Evolutionary conservation across 306 rosid genomes (phyloP).

Genomic region (Cucurbita ficifolia): DNA sequence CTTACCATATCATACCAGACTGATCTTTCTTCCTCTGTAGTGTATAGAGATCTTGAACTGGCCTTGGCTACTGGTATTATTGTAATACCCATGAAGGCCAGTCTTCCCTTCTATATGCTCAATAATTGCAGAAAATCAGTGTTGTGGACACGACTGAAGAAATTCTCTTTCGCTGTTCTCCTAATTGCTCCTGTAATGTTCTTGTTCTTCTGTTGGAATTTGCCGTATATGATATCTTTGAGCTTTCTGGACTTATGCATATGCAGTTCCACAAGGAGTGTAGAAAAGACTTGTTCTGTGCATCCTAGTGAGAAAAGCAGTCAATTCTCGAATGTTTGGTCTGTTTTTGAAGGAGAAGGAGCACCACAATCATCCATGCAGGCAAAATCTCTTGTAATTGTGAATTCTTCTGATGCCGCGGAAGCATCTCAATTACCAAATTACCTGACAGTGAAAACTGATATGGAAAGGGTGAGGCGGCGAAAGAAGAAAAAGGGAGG

Average conservation of each 20-base stretch:
- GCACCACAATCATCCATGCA: slow-evolving; percentile 15
- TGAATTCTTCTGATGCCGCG: slow-evolving; percentile 19
- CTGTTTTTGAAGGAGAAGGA: slow-evolving; percentile 25
- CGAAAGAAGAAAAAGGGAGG: slow-evolving; percentile 55
- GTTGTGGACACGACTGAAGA: slow-evolving; percentile 52
- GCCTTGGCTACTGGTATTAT: slow-evolving; percentile 59
- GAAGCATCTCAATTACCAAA: slow-evolving; percentile 32
- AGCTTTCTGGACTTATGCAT: slow-evolving; percentile 28
- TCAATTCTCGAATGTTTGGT: slow-evolving; percentile 22
- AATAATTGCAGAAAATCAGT: slow-evolving; percentile 54
- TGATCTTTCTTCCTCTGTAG: slow-evolving; percentile 52
- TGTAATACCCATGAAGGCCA: slow-evolving; percentile 70
- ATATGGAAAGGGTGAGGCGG: slow-evolving; percentile 57
- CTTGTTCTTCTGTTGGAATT: slow-evolving; percentile 32
- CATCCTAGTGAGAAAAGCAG: slow-evolving; percentile 21
- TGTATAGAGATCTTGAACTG: slow-evolving; percentile 76
- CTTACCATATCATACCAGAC: slow-evolving; percentile 56
- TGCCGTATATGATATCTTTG: slow-evolving; percentile 24
- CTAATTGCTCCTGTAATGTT: slow-evolving; percentile 24
- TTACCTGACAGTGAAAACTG: slow-evolving; percentile 51
- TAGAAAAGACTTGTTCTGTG: slow-evolving; percentile 19
- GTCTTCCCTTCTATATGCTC: slow-evolving; percentile 48
- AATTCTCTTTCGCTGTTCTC: slow-evolving; percentile 31
- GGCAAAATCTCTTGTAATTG: slow-evolving; percentile 18
- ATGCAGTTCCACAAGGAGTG: slow-evolving; percentile 14